phyloP scores from a whole-genome alignment of 176 grass and related monocot species.

The Elymus sibiricus region DNA sequence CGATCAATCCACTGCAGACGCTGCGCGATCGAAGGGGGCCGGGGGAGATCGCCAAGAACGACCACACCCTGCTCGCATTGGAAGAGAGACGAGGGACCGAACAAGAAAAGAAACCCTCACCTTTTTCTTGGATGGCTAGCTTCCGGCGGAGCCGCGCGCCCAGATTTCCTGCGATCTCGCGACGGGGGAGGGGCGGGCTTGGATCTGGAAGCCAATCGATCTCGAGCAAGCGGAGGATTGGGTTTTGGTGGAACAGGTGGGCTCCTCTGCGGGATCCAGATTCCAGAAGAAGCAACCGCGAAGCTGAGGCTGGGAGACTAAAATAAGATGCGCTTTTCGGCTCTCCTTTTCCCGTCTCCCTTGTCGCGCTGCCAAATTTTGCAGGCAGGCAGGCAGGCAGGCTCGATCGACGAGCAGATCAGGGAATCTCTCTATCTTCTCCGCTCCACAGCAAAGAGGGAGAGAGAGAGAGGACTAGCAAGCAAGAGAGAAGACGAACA shows the following conservation, averaged over 20 bases:
- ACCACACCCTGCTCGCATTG: slow-evolving; percentile 30
- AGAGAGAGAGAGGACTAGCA: slow-evolving; percentile 13
- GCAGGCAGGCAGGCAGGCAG: neutral
- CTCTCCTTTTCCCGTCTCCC: neutral
- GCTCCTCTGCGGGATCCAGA: slow-evolving; percentile 39
- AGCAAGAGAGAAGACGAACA: slow-evolving; percentile 21
- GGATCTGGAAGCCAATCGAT: slow-evolving; percentile 48
- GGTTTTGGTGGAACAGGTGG: slow-evolving; percentile 40
- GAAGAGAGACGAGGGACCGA: neutral
- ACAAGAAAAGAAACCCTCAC: slow-evolving; percentile 31
- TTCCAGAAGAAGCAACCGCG: slow-evolving; percentile 44
- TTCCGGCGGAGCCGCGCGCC: neutral
- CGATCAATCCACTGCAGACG: slow-evolving; percentile 3
- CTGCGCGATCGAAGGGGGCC: slow-evolving; percentile 29
- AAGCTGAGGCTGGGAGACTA: slow-evolving; percentile 32
- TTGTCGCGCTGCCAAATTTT: slow-evolving; percentile 18
- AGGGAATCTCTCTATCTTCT: slow-evolving; percentile 29
- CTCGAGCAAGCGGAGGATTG: slow-evolving; percentile 32
- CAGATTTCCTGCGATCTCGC: slow-evolving; percentile 27
- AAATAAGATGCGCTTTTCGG: slow-evolving; percentile 27
- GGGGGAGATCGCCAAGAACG: slow-evolving; percentile 8
- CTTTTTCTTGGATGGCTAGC: slow-evolving; percentile 26
- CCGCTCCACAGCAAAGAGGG: slow-evolving; percentile 19
- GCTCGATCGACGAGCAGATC: slow-evolving; percentile 27
- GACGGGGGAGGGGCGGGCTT: slow-evolving; percentile 1